These are phyloP conservation scores for Flaveria linearis DNA, from an alignment of 129 eudicot genomes.

Conservation along the genomic window DNA sequence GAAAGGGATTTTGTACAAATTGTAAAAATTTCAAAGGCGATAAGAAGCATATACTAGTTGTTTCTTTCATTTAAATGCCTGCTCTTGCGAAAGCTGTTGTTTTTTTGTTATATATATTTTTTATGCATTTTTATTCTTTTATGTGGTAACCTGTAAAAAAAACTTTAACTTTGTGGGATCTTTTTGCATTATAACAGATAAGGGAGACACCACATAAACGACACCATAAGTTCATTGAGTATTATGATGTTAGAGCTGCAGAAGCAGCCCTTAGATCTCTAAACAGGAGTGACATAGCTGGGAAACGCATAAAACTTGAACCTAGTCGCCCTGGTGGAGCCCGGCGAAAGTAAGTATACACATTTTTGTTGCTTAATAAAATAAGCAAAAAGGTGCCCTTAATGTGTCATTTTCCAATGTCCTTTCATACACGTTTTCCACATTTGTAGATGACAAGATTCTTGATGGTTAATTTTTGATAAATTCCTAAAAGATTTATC, in stretches of 20 bases:
- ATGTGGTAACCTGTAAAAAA: constrained; percentile 1
- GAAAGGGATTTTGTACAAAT: constrained; percentile 9
- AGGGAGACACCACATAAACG: constrained; percentile 91
- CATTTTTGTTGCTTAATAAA: not conserved
- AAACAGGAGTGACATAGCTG: constrained; percentile 94
- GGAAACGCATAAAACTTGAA: constrained; percentile 93
- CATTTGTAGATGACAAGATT: not conserved
- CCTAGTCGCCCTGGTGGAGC: constrained; percentile 99
- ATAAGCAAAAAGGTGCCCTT: not conserved
- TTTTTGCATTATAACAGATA: constrained; percentile 49
- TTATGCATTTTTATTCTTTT: not conserved
- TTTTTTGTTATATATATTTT: not conserved
- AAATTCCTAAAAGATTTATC: too few species aligned
- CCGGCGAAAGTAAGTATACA: constrained; percentile 62
- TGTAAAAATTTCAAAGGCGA: not conserved
- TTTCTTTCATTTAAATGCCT: not conserved
- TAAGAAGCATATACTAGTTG: not conserved
- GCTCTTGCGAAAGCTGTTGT: not conserved
- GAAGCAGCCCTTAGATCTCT: constrained; percentile 88
- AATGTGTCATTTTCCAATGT: not conserved
- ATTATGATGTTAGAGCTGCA: constrained; percentile 89
- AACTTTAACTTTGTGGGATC: not conserved
- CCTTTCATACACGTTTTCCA: not conserved
- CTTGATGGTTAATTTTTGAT: not conserved
- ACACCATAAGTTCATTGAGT: constrained; percentile 89